Base-by-base conservation (phyloP, 352 stramenopile genomes). In the Blastocystis sp. region DNA sequence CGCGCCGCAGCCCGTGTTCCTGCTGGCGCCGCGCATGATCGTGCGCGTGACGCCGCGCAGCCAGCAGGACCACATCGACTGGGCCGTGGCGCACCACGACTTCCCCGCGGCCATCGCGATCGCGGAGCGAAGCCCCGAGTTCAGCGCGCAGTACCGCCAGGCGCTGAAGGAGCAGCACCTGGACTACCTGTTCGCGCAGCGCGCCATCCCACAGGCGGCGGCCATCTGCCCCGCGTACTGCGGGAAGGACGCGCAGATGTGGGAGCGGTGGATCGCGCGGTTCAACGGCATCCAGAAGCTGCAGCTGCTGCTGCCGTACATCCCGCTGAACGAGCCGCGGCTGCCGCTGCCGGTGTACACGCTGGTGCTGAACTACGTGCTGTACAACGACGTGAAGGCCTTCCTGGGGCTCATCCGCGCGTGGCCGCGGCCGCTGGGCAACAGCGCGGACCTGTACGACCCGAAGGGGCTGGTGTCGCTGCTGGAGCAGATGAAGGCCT, bases 351-450 rank as follows among this genome's bases (percentile, higher is more conserved):
- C 71, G 10, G 71, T 81, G 23, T 81, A 81, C 59, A 81, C 71
- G 43, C 71, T 81, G 1, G 41, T 81, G n/a, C 71, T 81, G 52
- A 81, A 81, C 71, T 81, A 81, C 59, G 62, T 81, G 43, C 59
- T 81, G 38, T 81, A 81, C 56, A 81, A 81, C 59, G 71, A 81
- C 41, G 52, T 81, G 43, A 48, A n/a, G 23, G 62, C 48, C 9
- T 81, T 81, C 21, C 23, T 81, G 52, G 21, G 9, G 41, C 56
- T 81, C n/a, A 2, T 81, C n/a, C 71, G 71, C 71, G 34, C 71
- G 23, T 81, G 71, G 71, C 71, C 71, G 56, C 43, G 52, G 17
- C 71, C 71, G 11, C 9, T 41, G 28, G 71, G 71, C 34, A 48
- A 81, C 41, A 34, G 52, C 10, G 40, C 19, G 28, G 71, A 81